A percentile compares a stretch with the other conserved stretches of the same genome.
Conservation (phyloP, 2,329 filamentous ascomycete species). For the Aspergillus costaricaensis region DNA sequence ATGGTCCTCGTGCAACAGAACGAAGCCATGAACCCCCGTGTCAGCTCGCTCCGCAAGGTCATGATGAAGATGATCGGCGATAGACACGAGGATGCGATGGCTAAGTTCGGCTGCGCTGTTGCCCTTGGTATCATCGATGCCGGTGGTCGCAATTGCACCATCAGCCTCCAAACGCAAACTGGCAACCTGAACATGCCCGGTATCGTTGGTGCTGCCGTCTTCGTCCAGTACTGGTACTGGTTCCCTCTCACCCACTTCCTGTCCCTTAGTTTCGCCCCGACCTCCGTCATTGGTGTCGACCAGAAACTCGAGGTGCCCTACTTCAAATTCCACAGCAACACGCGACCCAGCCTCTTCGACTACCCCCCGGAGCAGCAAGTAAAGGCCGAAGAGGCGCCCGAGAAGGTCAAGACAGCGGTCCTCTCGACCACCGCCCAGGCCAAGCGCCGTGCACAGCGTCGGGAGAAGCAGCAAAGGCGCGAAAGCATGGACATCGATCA, state of each 20-base stretch:
- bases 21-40: constrained; percentile 97
- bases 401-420: constrained; percentile 92
- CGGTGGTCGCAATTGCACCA: constrained; percentile 96
- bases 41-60: constrained; percentile 84
- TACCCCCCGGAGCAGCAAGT: constrained; percentile 96
- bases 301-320: constrained; percentile 89
- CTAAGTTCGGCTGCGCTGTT: constrained; percentile 93
- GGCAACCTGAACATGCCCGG: constrained; percentile 98
- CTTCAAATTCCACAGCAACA: constrained; percentile 95
- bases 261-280: constrained; percentile 93
- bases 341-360: constrained; percentile 92
- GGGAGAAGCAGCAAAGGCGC: constrained; percentile 82
- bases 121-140: constrained; percentile 97
- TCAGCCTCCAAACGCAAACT: constrained; percentile 94
- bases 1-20: constrained; percentile 99
- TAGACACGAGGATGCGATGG: constrained; percentile 98
- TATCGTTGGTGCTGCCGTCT: constrained; percentile 96
- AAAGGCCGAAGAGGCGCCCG: constrained; percentile 89
- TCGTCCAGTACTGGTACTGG: constrained; percentile 99
- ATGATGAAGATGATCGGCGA: constrained; percentile 92
- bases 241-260: constrained; percentile 98
- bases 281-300: constrained; percentile 91
- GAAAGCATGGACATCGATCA: constrained; percentile 96
- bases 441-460: constrained; percentile 89
- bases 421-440: constrained; percentile 96